phyloP scores from a whole-genome alignment of 1,139 yeast genomes.

The Suhomyces choctaworum region DNA sequence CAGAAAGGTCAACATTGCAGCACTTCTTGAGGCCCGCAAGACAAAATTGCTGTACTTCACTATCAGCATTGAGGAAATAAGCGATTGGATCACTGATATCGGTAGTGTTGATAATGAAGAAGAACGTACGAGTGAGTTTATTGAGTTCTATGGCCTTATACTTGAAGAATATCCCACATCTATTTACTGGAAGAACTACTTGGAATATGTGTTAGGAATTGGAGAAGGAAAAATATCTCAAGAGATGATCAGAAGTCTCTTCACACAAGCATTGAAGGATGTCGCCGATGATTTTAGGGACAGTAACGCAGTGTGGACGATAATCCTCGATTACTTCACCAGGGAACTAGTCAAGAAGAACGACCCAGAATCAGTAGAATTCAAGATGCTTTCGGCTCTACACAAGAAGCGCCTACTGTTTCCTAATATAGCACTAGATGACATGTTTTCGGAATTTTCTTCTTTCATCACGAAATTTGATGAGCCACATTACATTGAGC shows the following conservation, averaged over 20 bases:
- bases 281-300: conserved; percentile 37
- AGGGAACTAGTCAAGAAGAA: conserved; percentile 16
- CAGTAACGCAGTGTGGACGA: conserved; percentile 39
- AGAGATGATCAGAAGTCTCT: conserved; percentile 9
- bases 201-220: conserved; percentile 10
- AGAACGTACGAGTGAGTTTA: conserved; percentile 12
- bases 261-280: conserved; percentile 26
- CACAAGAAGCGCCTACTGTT: conserved; percentile 37
- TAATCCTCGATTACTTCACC: conserved; percentile 16
- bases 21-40: conserved; percentile 5
- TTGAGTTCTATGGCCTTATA: conserved; percentile 21
- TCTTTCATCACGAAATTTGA: conserved; percentile 37
- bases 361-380: conserved; percentile 12
- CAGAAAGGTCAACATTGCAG: conserved; percentile 1
- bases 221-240: conserved; percentile 5
- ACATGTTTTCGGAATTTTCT: conserved; percentile 46
- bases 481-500: conserved; percentile 35
- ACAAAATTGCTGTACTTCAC: conserved; percentile 24
- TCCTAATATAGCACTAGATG: conserved; percentile 46
- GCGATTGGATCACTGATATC: conserved; percentile 30
- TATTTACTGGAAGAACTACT: conserved; percentile 17
- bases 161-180: conserved; percentile 17
- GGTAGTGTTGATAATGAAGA: conserved; percentile 17
- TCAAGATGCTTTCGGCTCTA: conserved; percentile 24
- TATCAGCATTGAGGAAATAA: conserved; percentile 24